Conservation (phyloP, 1,139 yeast genomes). For the Kodamaea sp. region DNA sequence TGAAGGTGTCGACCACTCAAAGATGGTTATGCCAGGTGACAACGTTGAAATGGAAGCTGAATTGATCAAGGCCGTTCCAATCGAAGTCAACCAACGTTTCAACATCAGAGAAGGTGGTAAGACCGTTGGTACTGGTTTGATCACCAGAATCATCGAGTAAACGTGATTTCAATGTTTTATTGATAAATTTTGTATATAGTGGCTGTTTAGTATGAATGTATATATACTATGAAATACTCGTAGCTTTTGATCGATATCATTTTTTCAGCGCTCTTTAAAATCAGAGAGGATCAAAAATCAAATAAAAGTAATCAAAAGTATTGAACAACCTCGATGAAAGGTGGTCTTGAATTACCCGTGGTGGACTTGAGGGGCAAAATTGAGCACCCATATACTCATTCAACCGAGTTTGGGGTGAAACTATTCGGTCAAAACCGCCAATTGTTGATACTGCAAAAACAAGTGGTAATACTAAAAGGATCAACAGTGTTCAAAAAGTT, state of each 20-base stretch:
- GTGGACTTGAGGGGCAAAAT: slow-evolving; percentile 16
- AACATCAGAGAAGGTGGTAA: slow-evolving; percentile 99
- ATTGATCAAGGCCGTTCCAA: slow-evolving; percentile 86
- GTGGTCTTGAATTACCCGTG: slow-evolving; percentile 17
- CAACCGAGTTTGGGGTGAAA: slow-evolving; percentile 15
- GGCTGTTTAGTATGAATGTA: slow-evolving; percentile 6
- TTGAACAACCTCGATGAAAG: too few relatives aligned
- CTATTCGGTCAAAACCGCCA: slow-evolving; percentile 31
- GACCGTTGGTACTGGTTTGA: slow-evolving; percentile 98
- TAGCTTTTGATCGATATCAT: background rate
- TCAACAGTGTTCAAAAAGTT: slow-evolving; percentile 47
- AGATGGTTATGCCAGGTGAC: slow-evolving; percentile 97
- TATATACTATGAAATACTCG: background rate
- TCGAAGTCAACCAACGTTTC: slow-evolving; percentile 97
- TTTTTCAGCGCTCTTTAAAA: background rate
- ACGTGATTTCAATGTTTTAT: background rate
- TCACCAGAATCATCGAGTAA: slow-evolving; percentile 86
- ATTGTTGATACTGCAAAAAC: slow-evolving; percentile 22
- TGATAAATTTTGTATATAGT: slow-evolving; percentile 11
- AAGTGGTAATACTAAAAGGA: slow-evolving; percentile 48
- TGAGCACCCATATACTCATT: slow-evolving; percentile 17
- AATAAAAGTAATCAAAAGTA: background rate
- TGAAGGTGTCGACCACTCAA: slow-evolving; percentile 73
- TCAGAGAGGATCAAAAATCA: background rate
- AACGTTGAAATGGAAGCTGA: slow-evolving; percentile 95